These are phyloP conservation scores for Umbellularia californica DNA, from an alignment of 164 flowering plant species.

Conservation along the genomic window DNA sequence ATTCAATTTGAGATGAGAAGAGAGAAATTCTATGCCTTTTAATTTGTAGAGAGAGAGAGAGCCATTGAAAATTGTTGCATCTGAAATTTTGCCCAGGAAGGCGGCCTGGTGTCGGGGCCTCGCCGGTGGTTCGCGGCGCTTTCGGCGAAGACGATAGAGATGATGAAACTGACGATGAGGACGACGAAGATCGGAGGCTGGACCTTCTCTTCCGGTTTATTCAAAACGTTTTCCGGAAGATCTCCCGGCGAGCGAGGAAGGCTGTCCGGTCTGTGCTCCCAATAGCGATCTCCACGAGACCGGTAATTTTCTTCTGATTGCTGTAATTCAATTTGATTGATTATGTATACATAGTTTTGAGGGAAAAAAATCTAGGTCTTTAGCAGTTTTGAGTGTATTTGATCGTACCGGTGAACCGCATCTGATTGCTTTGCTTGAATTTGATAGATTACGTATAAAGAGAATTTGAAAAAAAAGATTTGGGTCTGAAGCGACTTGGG, in stretches of 20 bases:
- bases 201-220: constrained; percentile 70
- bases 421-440: too few species aligned
- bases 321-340: not conserved
- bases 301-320: constrained; percentile 33
- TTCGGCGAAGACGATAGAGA: constrained; percentile 35
- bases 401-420: too few species aligned
- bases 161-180: constrained; percentile 56
- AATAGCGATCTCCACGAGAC: constrained; percentile 45
- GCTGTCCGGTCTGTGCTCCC: constrained; percentile 86
- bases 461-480: too few species aligned
- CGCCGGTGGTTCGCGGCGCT: constrained; percentile 33
- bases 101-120: constrained; percentile 23
- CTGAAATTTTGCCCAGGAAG: constrained; percentile 32
- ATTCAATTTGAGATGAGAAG: not conserved
- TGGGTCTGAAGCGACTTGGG: too few species aligned
- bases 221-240: constrained; percentile 67
- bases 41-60: constrained; percentile 7
- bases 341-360: too few species aligned
- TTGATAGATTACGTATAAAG: too few species aligned
- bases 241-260: constrained; percentile 64
- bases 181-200: constrained; percentile 74
- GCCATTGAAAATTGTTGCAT: constrained; percentile 5
- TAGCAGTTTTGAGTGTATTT: too few species aligned
- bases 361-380: too few species aligned
- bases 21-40: not conserved